Conservation (phyloP, 371 early-diverging fungal species). For the Dichotomocladium elegans region DNA sequence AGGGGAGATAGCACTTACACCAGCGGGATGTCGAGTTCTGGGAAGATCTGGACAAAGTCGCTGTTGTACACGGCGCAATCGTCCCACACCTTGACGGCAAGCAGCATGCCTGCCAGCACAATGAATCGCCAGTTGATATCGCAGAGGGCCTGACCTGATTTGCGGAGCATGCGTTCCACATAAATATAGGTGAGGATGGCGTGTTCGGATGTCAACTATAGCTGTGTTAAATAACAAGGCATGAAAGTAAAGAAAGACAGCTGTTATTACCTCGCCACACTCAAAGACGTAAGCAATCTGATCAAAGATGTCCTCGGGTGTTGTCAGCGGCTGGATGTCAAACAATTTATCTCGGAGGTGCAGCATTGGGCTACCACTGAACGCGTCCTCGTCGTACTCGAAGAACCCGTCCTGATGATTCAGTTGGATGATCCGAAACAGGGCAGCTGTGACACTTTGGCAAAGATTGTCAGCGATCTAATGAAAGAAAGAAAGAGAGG, state of each 20-base stretch:
- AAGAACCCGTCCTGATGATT: conserved; percentile 27
- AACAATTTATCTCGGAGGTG: conserved; percentile 4
- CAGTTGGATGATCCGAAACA: conserved; percentile 28
- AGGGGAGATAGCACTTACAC: conserved; percentile 15
- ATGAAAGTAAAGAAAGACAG: background rate
- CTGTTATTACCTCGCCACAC: conserved; percentile 50
- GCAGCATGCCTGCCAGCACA: conserved; percentile 63
- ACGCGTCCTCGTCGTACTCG: conserved; percentile 17
- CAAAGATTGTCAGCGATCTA: background rate
- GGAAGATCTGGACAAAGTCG: conserved; percentile 78
- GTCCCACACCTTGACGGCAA: conserved; percentile 86
- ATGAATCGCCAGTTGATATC: conserved; percentile 72
- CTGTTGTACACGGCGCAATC: conserved; percentile 85
- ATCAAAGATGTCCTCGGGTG: conserved; percentile 34
- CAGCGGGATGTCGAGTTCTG: conserved; percentile 35
- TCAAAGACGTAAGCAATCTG: conserved; percentile 48
- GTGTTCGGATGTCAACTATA: conserved; percentile 62
- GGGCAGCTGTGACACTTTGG: conserved; percentile 23
- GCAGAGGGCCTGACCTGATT: conserved; percentile 58
- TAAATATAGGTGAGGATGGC: conserved; percentile 74
- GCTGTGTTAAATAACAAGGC: background rate
- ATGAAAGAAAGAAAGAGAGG: background rate
- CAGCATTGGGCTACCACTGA: conserved; percentile 16
- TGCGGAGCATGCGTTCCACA: conserved; percentile 64
- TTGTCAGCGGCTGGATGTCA: conserved; percentile 18